A percentile compares a stretch with the other conserved stretches of the same genome.
These are phyloP conservation scores for Metarhizium robertsii DNA, from an alignment of 2,329 filamentous ascomycete species.

Conservation along the genomic window DNA sequence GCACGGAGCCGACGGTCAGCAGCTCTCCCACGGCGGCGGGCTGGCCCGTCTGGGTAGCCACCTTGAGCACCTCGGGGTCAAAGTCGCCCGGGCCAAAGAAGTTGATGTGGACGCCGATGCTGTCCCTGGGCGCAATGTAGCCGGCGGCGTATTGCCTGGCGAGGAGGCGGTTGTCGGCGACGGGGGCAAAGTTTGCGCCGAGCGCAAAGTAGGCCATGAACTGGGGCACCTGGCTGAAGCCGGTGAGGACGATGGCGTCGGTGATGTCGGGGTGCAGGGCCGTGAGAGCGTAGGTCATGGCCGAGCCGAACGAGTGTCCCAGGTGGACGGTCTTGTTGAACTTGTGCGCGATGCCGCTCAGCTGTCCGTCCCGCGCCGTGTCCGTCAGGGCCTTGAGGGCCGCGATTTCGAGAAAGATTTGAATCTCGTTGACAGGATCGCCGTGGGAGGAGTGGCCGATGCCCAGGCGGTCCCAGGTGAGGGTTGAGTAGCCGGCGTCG, in stretches of 20 bases:
- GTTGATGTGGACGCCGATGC: slow-evolving; percentile 39
- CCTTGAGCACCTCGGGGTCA: slow-evolving; percentile 40
- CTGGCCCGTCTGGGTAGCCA: slow-evolving; percentile 38
- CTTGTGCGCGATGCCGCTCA: slow-evolving; percentile 29
- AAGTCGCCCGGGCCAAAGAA: slow-evolving; percentile 45
- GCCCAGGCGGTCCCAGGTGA: slow-evolving; percentile 54
- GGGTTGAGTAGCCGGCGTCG: slow-evolving; percentile 46
- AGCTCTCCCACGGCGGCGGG: slow-evolving; percentile 50
- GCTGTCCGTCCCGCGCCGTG: slow-evolving; percentile 33
- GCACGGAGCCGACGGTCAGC: slow-evolving; percentile 39
- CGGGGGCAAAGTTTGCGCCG: slow-evolving; percentile 37
- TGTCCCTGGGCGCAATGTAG: slow-evolving; percentile 40
- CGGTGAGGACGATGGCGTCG: slow-evolving; percentile 51
- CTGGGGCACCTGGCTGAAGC: slow-evolving; percentile 40
- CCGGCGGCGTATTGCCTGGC: slow-evolving; percentile 31
- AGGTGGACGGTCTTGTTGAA: slow-evolving; percentile 44
- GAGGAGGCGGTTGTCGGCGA: slow-evolving; percentile 21
- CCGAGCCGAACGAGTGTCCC: slow-evolving; percentile 55
- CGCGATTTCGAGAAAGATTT: slow-evolving; percentile 47
- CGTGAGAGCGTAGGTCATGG: slow-evolving; percentile 46
- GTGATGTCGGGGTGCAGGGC: slow-evolving; percentile 41
- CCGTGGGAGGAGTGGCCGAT: slow-evolving; percentile 49
- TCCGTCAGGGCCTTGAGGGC: slow-evolving; percentile 45
- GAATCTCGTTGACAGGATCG: slow-evolving; percentile 50
- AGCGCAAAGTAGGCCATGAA: slow-evolving; percentile 35